Evolutionary conservation across 1,139 yeast species (phyloP).

Genomic region (Diutina siamensis): DNA sequence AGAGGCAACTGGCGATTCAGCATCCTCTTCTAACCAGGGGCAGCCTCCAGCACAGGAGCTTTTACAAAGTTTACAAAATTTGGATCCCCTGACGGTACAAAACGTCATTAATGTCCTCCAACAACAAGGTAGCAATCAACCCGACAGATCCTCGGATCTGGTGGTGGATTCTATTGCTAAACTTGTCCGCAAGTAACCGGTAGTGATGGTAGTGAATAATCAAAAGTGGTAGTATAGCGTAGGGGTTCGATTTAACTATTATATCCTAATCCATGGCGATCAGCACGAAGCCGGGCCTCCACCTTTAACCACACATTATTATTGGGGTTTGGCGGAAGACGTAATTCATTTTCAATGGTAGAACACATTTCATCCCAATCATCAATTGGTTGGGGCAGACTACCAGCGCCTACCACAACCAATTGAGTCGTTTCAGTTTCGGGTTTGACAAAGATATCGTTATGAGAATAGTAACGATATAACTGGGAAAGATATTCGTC

Average conservation of each 20-base stretch:
- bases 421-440: background rate
- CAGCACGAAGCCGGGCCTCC: background rate
- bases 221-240: background rate
- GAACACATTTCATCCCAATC: conserved; percentile 2
- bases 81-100: background rate
- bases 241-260: background rate
- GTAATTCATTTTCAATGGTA: background rate
- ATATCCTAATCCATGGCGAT: background rate
- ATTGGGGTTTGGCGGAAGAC: background rate
- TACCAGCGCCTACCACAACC: background rate
- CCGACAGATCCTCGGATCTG: background rate
- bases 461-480: background rate
- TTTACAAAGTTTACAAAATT: background rate
- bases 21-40: too few species aligned
- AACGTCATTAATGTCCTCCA: background rate
- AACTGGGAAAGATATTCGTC: background rate
- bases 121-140: background rate
- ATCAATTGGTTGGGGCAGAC: background rate
- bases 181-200: background rate
- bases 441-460: background rate
- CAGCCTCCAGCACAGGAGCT: background rate
- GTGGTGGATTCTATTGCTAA: conserved; percentile 2
- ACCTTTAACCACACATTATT: conserved; percentile 2
- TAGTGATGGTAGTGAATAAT: background rate
- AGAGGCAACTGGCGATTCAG: background rate